Percentiles rank a stretch among this genome's conserved stretches.
Conservation (phyloP, 2,329 filamentous ascomycete species). For the Botrytis hyacinthi region DNA sequence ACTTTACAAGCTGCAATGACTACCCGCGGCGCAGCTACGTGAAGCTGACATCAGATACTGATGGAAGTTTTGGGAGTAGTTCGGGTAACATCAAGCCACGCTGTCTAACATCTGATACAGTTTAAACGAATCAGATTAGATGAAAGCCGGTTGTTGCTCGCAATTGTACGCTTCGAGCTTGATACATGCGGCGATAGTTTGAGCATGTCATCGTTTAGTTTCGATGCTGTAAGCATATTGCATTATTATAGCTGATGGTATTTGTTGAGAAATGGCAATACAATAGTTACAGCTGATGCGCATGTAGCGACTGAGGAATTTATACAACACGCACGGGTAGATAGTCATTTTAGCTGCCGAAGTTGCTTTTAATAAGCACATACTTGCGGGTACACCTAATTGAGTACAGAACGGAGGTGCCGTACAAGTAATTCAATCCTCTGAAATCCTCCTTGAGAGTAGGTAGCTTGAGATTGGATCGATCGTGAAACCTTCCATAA, state of each 20-base stretch:
- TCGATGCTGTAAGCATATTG: not conserved
- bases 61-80: not conserved
- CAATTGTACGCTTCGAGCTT: not conserved
- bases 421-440: not conserved
- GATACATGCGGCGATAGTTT: not conserved
- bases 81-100: slow-evolving; percentile 8
- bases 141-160: not conserved
- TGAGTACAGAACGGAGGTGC: slow-evolving; percentile 4
- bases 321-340: not conserved
- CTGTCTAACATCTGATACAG: not conserved
- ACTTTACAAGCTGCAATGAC: not conserved
- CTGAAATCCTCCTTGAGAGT: not conserved
- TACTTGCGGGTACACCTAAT: not conserved
- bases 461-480: not conserved
- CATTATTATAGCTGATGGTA: not conserved
- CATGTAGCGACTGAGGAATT: not conserved
- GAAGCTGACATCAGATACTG: slow-evolving; percentile 11
- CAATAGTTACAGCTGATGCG: not conserved
- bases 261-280: not conserved
- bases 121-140: not conserved
- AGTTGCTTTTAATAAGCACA: not conserved
- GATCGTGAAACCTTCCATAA: not conserved
- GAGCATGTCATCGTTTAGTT: not conserved
- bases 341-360: not conserved
- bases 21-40: slow-evolving; percentile 7